Base-by-base conservation (phyloP, 768 basidiomycete species). In the Lanmaoa rubissima region DNA sequence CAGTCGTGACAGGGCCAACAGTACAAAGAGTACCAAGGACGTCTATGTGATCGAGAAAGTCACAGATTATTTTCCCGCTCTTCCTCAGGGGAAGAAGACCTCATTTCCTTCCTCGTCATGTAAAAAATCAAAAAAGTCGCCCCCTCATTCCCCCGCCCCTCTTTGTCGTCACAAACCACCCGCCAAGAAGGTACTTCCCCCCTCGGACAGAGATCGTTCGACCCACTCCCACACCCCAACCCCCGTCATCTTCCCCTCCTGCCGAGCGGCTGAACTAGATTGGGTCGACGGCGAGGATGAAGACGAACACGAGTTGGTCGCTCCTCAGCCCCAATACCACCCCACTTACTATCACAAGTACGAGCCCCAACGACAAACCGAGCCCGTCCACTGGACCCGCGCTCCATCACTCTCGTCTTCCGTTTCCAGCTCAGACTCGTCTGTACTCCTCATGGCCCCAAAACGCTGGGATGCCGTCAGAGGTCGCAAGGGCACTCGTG, bases 161-260 rank as follows among this genome's bases (percentile, higher is more conserved):
- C 9, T 47, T 7, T 28, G 17, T 10, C 70, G 55, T 38, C 60
- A 28, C 48, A 72, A 58, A 45, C 51, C 8, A 1, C 10, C 50
- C 9, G 4, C 40, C 10, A 68, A 41, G 52, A 71, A 63, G 48
- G 42, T 32, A 0, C 10, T 17, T 1, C 12, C 41, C 16, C 24
- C 46, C 0, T 14, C 38, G 3, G 69, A 66, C 48, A 51, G 48
- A 28, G 55, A 65, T 28, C 61, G 51, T 13, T 54, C 63, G 2
- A 60, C 67, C 4, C 58, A 63, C 42, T 65, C 68, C 0, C 70
- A 71, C 54, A 71, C 70, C 0, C 70, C 70, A 2, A 72, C 70
- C 0, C 70, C 70, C 3, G 72, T 72, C 34, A 42, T 73, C 4
- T 72, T 72, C 35, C 70, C 70, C 36, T 72, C 70, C 17, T 72